phyloP scores from a whole-genome alignment of 768 basidiomycete genomes.

The Terana coerulea region DNA sequence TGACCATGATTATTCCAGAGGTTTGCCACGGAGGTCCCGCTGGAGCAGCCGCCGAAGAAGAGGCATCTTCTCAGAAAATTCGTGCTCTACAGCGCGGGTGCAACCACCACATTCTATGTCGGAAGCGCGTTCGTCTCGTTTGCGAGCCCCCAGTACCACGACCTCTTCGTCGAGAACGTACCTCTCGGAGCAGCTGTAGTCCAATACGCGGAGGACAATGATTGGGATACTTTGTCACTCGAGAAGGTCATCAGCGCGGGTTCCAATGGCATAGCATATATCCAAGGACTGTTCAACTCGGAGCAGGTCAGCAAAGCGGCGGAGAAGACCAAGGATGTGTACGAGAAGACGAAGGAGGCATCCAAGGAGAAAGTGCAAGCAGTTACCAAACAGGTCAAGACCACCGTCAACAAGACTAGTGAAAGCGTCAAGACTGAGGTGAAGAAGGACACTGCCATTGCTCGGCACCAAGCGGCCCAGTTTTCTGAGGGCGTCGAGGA shows the following conservation, averaged over 20 bases:
- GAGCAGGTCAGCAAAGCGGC: conserved; percentile 33
- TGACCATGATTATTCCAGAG: conserved; percentile 35
- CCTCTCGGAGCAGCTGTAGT: conserved; percentile 76
- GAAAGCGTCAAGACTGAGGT: conserved; percentile 27
- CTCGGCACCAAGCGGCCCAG: conserved; percentile 42
- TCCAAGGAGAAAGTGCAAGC: conserved; percentile 43
- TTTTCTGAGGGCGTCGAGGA: conserved; percentile 64
- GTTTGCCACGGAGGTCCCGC: conserved; percentile 55
- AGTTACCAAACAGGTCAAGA: conserved; percentile 44
- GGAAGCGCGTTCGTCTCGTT: conserved; percentile 78
- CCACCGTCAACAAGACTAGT: conserved; percentile 38
- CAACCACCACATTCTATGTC: conserved; percentile 76
- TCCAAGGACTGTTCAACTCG: conserved; percentile 50
- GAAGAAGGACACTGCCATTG: conserved; percentile 38
- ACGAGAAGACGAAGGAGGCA: conserved; percentile 35
- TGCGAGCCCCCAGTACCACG: conserved; percentile 75
- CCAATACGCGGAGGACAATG: conserved; percentile 74
- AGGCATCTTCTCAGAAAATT: conserved; percentile 53
- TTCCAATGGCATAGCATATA: conserved; percentile 43
- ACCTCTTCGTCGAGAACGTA: conserved; percentile 78
- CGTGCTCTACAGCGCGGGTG: conserved; percentile 62
- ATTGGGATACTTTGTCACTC: conserved; percentile 75
- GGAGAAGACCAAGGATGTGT: conserved; percentile 31
- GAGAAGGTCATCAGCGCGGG: conserved; percentile 49
- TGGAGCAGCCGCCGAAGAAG: conserved; percentile 45